Evolutionary conservation across 331 rosid species (phyloP), one percentile per base, ranked within the genome.

Genomic region (Phaseolus coccineus): DNA sequence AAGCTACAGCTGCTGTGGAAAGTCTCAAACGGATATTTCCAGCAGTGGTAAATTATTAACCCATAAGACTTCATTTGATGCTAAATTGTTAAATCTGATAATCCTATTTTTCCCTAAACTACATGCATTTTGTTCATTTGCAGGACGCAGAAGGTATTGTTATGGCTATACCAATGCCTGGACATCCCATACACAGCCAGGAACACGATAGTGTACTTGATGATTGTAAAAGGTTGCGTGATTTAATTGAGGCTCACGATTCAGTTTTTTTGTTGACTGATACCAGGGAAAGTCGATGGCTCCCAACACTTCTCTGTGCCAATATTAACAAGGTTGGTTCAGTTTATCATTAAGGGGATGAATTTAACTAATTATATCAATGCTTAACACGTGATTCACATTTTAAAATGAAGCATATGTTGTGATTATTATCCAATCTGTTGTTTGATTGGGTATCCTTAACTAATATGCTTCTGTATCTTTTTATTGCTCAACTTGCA

Each of bases 281-380:
- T 84, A 94, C 98, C 46, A 94, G 98, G 85, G 98, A 94, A 90
- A 94, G 97, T 62, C 89, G 98, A 64, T 94, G 98, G 98, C 93
- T 94, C 69, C 98, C 97, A 19, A 78, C 98, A 33, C 96, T 94
- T 87, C 84, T 91, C n/a, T 94, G 98, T 87, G 94, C 98, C 76
- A 87, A 89, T 85, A 65, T 89, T 69, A 87, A 90, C 88, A 94
- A 94, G 98, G 97, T 91, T 74, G 65, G 46, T 33, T 53, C 15
- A 42, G 46, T 63, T 47, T 50, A 16, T 46, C 27, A 61, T 71
- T 3, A 33, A 46, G 39, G 67, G 39, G 50, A 8, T 68, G 8
- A 14, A 31, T 74, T 69, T 55, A 48, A 10, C 48, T 24, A 51
- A 30, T 44, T 62, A 74, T 6, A 55, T 75, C 67, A 50, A 61